phyloP scores from a whole-genome alignment of 805 yeast species.

The Schizosaccharomyces lindneri region DNA sequence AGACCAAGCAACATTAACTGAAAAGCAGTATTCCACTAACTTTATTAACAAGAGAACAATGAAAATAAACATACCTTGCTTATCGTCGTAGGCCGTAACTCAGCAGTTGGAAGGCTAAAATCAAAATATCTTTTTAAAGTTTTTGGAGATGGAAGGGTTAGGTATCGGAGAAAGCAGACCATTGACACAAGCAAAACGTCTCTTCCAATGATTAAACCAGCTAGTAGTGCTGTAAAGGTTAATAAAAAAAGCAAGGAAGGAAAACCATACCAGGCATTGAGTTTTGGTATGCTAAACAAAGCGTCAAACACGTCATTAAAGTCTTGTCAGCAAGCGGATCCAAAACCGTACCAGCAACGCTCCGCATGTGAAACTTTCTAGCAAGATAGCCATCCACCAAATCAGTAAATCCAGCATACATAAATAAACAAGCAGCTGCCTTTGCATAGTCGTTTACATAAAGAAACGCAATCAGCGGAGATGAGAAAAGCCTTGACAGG shows the following conservation, averaged over 20 bases:
- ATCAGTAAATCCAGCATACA: conserved; percentile 75
- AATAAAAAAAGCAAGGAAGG: neutral
- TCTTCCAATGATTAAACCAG: conserved; percentile 54
- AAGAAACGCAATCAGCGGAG: conserved; percentile 68
- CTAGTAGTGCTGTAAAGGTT: conserved; percentile 21
- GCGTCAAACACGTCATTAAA: conserved; percentile 65
- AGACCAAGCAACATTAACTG: conserved; percentile 74
- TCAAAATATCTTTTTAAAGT: conserved; percentile 55
- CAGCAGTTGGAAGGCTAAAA: conserved; percentile 54
- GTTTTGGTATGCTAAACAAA: conserved; percentile 41
- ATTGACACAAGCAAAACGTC: conserved; percentile 49
- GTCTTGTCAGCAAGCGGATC: conserved; percentile 93
- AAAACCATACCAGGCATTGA: conserved; percentile 30
- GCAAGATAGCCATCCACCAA: conserved; percentile 83
- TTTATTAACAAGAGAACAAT: neutral
- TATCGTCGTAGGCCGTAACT: conserved; percentile 64
- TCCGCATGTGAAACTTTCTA: conserved; percentile 44
- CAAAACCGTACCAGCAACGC: conserved; percentile 68
- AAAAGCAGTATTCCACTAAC: conserved; percentile 41
- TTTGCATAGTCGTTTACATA: conserved; percentile 38
- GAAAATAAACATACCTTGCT: conserved; percentile 25
- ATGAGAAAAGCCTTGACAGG: conserved; percentile 45
- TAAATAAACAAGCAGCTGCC: conserved; percentile 47
- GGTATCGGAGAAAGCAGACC: conserved; percentile 48
- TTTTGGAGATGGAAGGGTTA: conserved; percentile 49